phyloP scores from a whole-genome alignment of 2,329 filamentous ascomycete species.

The Paraconiothyrium brasiliense region DNA sequence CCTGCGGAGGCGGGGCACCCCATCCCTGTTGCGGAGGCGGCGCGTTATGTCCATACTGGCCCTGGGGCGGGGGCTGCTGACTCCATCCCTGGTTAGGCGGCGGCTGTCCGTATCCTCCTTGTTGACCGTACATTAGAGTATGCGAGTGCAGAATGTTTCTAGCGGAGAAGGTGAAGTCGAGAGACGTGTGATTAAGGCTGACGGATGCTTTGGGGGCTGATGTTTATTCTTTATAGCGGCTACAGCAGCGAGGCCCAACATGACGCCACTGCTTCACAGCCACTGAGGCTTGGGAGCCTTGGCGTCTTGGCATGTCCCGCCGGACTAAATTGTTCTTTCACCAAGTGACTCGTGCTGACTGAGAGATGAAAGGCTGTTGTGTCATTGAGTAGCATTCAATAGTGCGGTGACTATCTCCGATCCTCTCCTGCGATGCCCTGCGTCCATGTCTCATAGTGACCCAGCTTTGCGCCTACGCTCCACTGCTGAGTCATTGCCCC shows the following conservation, averaged over 20 bases:
- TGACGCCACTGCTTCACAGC: slow-evolving; percentile 6
- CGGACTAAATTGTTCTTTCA: neutral
- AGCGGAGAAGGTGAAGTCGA: neutral
- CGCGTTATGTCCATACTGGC: slow-evolving; percentile 42
- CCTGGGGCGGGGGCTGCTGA: slow-evolving; percentile 44
- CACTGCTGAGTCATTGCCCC: neutral
- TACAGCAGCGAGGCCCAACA: neutral
- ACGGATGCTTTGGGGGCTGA: neutral
- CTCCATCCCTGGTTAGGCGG: slow-evolving; percentile 23
- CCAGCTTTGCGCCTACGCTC: neutral
- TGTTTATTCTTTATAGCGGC: neutral
- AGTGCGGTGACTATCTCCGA: neutral
- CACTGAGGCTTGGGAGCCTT: neutral
- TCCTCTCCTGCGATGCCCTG: neutral
- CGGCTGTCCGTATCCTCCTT: slow-evolving; percentile 35
- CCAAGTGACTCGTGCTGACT: neutral
- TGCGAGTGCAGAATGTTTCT: neutral
- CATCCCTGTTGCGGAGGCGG: slow-evolving; percentile 26
- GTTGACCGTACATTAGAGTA: slow-evolving; percentile 23
- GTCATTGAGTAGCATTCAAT: neutral
- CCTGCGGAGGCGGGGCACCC: slow-evolving; percentile 4
- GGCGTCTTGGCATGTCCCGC: neutral
- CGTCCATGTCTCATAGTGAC: neutral
- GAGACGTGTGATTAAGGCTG: neutral
- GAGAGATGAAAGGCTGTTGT: neutral